These are phyloP conservation scores for Ilyonectria robusta DNA, from an alignment of 2,329 filamentous ascomycete genomes.

Conservation along the genomic window DNA sequence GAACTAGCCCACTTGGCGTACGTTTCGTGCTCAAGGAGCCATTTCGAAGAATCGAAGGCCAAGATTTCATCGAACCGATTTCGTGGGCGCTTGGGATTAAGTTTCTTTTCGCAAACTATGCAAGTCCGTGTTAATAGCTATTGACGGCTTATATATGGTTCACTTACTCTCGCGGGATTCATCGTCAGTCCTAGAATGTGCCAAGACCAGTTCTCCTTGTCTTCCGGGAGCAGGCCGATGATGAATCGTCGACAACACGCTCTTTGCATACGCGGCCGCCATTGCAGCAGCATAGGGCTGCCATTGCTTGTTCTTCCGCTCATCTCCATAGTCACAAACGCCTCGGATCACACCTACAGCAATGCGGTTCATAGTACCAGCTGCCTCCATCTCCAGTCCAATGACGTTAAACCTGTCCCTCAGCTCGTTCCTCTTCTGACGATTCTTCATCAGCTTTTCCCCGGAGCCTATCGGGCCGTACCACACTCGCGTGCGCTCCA, in stretches of 20 bases:
- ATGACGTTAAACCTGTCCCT: constrained; percentile 48
- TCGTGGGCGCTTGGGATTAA: too few species aligned
- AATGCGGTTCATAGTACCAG: constrained; percentile 51
- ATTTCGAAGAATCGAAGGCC: too few species aligned
- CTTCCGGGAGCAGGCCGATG: too few species aligned
- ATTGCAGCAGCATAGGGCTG: constrained; percentile 56
- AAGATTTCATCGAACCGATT: too few species aligned
- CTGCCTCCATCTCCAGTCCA: constrained; percentile 53
- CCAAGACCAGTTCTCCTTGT: too few species aligned
- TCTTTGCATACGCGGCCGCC: constrained; percentile 33
- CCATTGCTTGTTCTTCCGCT: constrained; percentile 53
- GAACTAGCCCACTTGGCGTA: too few species aligned
- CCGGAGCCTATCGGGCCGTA: constrained; percentile 53
- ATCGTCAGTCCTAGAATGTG: too few species aligned
- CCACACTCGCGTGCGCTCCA: constrained; percentile 49
- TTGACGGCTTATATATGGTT: too few species aligned
- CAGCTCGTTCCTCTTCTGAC: constrained; percentile 40
- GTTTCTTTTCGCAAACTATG: too few species aligned
- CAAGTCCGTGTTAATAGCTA: too few species aligned
- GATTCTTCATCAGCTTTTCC: constrained; percentile 50
- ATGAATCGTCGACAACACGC: constrained; percentile 3
- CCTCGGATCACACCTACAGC: constrained; percentile 52
- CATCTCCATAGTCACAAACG: constrained; percentile 53
- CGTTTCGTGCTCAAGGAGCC: too few species aligned
- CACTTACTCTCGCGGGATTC: too few species aligned